Percentiles rank a stretch among this genome's conserved stretches.
phyloP scores from a whole-genome alignment of 352 stramenopile genomes.

The Phytophthora colocasiae region DNA sequence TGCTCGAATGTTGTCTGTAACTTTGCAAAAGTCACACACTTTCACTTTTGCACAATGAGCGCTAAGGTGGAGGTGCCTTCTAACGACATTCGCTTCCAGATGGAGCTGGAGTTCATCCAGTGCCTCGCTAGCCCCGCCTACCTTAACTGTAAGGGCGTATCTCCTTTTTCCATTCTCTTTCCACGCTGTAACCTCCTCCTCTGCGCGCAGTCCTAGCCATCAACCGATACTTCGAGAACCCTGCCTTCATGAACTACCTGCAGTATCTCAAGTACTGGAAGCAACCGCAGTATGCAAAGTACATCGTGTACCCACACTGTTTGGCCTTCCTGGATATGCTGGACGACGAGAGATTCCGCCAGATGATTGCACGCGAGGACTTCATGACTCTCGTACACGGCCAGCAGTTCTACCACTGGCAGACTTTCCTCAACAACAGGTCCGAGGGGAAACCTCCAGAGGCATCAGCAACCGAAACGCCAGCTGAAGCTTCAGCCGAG shows the following conservation, averaged over 20 bases:
- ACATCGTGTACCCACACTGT: conserved; percentile 89
- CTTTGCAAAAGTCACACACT: not conserved
- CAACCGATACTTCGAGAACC: conserved; percentile 93
- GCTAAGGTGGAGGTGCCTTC: conserved; percentile 79
- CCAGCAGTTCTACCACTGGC: conserved; percentile 92
- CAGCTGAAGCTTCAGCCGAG: conserved; percentile 18
- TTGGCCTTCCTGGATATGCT: conserved; percentile 91
- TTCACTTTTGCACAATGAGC: conserved; percentile 13
- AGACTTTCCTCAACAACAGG: conserved; percentile 88
- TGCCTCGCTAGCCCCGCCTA: conserved; percentile 90
- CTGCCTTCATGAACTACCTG: conserved; percentile 91
- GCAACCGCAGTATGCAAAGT: conserved; percentile 92
- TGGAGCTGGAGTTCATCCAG: conserved; percentile 95
- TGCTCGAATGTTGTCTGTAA: not conserved
- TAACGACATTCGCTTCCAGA: conserved; percentile 92
- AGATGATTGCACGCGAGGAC: conserved; percentile 88
- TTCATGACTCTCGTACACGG: conserved; percentile 89
- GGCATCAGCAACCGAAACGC: conserved; percentile 14
- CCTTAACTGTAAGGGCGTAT: conserved; percentile 76
- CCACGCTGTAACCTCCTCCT: conserved; percentile 1
- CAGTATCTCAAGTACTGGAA: conserved; percentile 95
- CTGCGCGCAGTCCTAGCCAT: conserved; percentile 78
- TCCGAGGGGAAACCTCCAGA: conserved; percentile 51
- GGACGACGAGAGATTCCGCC: conserved; percentile 86
- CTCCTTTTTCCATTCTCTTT: not conserved